Evolutionary conservation across 176 grass and related monocot species (phyloP).

Genomic region (Miscanthus lutarioriparius): DNA sequence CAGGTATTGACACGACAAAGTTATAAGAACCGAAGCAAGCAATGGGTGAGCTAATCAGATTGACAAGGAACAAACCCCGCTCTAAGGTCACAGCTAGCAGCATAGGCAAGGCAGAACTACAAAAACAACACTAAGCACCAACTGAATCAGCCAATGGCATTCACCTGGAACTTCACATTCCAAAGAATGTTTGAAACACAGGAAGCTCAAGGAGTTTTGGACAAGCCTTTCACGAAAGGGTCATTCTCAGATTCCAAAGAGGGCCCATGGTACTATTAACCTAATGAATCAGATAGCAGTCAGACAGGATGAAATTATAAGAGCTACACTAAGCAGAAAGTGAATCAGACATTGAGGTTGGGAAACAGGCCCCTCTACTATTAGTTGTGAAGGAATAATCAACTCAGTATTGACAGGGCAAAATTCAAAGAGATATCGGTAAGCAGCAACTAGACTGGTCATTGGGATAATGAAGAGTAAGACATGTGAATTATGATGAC

Average conservation of each 20-base stretch:
- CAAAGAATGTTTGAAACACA: neutral
- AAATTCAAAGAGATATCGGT: constrained; percentile 7
- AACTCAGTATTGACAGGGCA: neutral
- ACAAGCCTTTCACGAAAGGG: neutral
- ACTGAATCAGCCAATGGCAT: neutral
- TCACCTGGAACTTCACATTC: neutral
- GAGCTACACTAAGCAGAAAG: neutral
- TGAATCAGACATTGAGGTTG: neutral
- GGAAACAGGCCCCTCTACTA: neutral
- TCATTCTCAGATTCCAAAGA: constrained; percentile 10
- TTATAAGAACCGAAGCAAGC: neutral
- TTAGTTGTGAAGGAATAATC: neutral
- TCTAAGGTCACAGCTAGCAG: neutral
- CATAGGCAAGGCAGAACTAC: neutral
- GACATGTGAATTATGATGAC: constrained; percentile 25
- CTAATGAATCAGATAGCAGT: neutral
- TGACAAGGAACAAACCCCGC: neutral
- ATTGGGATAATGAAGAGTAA: constrained; percentile 26
- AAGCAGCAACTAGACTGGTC: constrained; percentile 24
- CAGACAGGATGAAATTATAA: neutral
- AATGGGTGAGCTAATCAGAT: constrained; percentile 28
- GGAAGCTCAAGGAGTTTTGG: neutral
- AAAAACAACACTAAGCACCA: neutral
- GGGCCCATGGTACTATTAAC: neutral
- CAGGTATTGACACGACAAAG: constrained; percentile 1